Percentiles rank a stretch among this genome's conserved stretches.
Evolutionary conservation across 2,329 filamentous ascomycete genomes (phyloP).

Genomic region (Lachnellula arida): DNA sequence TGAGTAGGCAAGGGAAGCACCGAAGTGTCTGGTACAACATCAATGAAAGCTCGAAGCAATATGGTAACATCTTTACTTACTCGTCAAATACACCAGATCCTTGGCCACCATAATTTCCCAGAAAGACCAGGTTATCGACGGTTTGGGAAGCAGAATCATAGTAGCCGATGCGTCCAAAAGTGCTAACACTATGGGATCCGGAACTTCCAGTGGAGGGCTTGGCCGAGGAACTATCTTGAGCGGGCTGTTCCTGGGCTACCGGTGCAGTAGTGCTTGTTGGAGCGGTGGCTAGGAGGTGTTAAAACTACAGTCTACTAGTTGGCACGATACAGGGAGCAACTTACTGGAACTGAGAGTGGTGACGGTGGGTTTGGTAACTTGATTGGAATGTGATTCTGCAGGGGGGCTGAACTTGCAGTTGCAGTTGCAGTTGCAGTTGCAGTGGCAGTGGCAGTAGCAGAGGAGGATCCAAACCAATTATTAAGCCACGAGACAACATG

Average conservation of each 20-base stretch:
- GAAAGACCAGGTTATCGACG: constrained; percentile 51
- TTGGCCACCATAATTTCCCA: constrained; percentile 52
- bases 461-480: constrained; percentile 15
- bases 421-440: background rate
- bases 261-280: background rate
- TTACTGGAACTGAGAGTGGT: background rate
- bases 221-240: background rate
- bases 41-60: constrained; percentile 7
- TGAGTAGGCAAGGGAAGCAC: constrained; percentile 54
- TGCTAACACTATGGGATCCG: constrained; percentile 15
- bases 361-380: background rate
- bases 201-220: constrained; percentile 14
- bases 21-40: constrained; percentile 38
- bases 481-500: constrained; percentile 23
- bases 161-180: constrained; percentile 43
- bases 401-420: background rate
- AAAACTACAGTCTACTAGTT: background rate
- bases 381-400: background rate
- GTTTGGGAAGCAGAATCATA: constrained; percentile 40
- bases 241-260: background rate
- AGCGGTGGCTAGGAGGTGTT: background rate
- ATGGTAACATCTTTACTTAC: constrained; percentile 27
- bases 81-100: constrained; percentile 51
- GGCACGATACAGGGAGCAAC: background rate
- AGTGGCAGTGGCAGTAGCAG: background rate